These are phyloP conservation scores for Rugonectria rugulosa DNA, from an alignment of 2,329 filamentous ascomycete species.

Conservation along the genomic window DNA sequence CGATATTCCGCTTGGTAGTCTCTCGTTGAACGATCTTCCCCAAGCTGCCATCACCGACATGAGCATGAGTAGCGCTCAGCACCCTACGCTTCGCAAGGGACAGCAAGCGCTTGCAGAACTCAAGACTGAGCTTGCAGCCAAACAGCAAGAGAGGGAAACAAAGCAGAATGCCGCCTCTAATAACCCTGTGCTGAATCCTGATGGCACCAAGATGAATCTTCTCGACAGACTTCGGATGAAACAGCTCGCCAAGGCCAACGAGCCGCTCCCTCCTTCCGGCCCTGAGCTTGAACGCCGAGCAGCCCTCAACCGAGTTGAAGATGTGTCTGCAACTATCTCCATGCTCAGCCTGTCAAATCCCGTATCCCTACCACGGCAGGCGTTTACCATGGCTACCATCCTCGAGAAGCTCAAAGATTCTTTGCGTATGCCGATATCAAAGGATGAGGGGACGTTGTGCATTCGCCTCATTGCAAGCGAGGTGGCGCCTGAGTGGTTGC, in stretches of 20 bases:
- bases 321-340: conserved; percentile 72
- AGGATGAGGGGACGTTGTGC: conserved; percentile 59
- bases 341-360: conserved; percentile 67
- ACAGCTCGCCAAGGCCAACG: conserved; percentile 64
- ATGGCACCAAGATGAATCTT: conserved; percentile 68
- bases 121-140: conserved; percentile 65
- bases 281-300: conserved; percentile 67
- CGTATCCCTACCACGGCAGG: conserved; percentile 61
- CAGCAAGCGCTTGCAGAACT: conserved; percentile 74
- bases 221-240: conserved; percentile 80
- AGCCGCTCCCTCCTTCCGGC: conserved; percentile 63
- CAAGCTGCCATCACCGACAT: conserved; percentile 46
- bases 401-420: conserved; percentile 74
- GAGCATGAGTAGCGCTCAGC: conserved; percentile 50
- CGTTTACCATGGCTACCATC: conserved; percentile 71
- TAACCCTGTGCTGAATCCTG: conserved; percentile 48
- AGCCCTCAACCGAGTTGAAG: conserved; percentile 72
- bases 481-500: conserved; percentile 64
- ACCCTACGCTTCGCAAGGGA: conserved; percentile 69
- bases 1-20: conserved; percentile 38
- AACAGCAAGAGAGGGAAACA: conserved; percentile 55
- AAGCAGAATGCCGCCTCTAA: conserved; percentile 45
- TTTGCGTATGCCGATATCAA: conserved; percentile 61
- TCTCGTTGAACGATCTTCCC: conserved; percentile 60
- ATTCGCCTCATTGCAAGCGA: conserved; percentile 61